These are phyloP conservation scores for Coprinopsis marcescibilis DNA, from an alignment of 768 basidiomycete genomes.

Conservation along the genomic window DNA sequence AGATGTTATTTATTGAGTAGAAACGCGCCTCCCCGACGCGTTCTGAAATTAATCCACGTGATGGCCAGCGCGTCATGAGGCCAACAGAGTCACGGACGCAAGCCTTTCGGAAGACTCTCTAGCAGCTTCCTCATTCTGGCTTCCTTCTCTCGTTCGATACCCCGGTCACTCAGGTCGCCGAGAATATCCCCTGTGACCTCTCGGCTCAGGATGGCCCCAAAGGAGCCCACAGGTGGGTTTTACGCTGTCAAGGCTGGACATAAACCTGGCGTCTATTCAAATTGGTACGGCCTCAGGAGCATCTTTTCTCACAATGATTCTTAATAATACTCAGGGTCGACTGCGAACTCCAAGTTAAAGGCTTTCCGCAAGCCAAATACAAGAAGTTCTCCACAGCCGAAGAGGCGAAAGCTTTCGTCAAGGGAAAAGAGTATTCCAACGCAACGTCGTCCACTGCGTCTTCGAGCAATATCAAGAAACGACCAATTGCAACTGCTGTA, in stretches of 20 bases:
- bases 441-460: not conserved
- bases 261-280: constrained; percentile 56
- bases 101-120: no score
- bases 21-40: no score
- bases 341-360: constrained; percentile 61
- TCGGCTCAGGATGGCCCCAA: not conserved
- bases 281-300: constrained; percentile 47
- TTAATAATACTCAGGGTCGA: constrained; percentile 51
- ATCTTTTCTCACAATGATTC: constrained; percentile 1
- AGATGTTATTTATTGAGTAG: not conserved
- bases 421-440: constrained; percentile 10
- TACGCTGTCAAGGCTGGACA: constrained; percentile 73
- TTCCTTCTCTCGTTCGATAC: no score
- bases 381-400: constrained; percentile 57
- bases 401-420: constrained; percentile 57
- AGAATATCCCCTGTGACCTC: no score
- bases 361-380: constrained; percentile 53
- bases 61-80: no score
- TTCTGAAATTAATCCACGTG: no score
- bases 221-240: constrained; percentile 36
- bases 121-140: no score
- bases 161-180: not conserved
- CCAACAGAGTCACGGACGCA: no score
- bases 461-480: constrained; percentile 29
- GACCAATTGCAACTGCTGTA: constrained; percentile 14